Evolutionary conservation across 257 asterid genomes (phyloP).

Genomic region (Osmanthus fragrans): DNA sequence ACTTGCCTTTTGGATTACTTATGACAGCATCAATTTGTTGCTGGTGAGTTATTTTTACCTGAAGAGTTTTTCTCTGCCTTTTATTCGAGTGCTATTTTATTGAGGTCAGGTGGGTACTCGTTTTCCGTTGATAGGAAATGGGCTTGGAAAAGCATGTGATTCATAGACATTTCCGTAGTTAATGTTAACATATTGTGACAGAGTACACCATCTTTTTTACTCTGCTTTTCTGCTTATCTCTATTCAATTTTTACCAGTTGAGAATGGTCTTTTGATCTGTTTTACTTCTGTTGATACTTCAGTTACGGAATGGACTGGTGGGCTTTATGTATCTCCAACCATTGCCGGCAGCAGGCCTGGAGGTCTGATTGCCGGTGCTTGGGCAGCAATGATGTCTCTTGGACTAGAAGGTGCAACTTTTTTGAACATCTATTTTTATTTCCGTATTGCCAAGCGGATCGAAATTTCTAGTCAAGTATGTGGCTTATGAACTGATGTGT

Average conservation of each 20-base stretch:
- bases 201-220: not conserved
- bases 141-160: slow-evolving; percentile 1
- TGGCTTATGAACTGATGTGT: slow-evolving; percentile 24
- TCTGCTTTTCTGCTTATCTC: not conserved
- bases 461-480: slow-evolving; percentile 12
- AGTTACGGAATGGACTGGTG: slow-evolving; percentile 99
- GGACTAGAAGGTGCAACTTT: slow-evolving; percentile 74
- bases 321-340: slow-evolving; percentile 91
- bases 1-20: slow-evolving; percentile 37
- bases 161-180: not conserved
- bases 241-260: not conserved
- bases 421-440: not conserved
- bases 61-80: slow-evolving; percentile 4
- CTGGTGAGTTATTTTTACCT: slow-evolving; percentile 63
- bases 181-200: not conserved
- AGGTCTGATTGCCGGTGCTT: slow-evolving; percentile 92
- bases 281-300: slow-evolving; percentile 19
- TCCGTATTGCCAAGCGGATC: not conserved
- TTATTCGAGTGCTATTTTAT: slow-evolving; percentile 7
- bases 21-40: slow-evolving; percentile 93
- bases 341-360: slow-evolving; percentile 99
- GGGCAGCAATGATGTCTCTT: slow-evolving; percentile 99
- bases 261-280: not conserved
- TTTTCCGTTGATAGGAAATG: slow-evolving; percentile 1
- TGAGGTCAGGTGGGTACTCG: not conserved